Evolutionary conservation across 164 flowering plant genomes (phyloP).

Genomic region (Dillenia turbinata): DNA sequence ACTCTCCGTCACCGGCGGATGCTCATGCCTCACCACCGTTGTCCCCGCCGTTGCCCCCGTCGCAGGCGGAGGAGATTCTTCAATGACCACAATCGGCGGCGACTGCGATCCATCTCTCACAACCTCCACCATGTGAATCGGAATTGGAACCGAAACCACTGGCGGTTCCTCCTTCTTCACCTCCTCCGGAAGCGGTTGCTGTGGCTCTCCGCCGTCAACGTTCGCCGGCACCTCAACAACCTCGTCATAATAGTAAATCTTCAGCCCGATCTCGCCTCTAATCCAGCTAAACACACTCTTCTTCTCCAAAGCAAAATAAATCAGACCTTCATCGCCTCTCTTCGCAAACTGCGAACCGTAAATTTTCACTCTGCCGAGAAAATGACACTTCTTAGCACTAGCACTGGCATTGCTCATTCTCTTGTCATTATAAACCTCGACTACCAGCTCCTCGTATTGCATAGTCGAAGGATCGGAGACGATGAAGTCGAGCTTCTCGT

Average conservation of each 20-base stretch:
- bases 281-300: constrained; percentile 92
- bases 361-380: constrained; percentile 78
- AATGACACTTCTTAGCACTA: constrained; percentile 58
- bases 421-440: constrained; percentile 84
- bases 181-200: constrained; percentile 4
- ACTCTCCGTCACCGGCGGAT: background rate
- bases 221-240: constrained; percentile 19
- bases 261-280: constrained; percentile 71
- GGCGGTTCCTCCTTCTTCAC: constrained; percentile 6
- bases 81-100: constrained; percentile 36
- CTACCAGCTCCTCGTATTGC: constrained; percentile 71
- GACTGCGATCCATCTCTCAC: constrained; percentile 22
- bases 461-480: constrained; percentile 66
- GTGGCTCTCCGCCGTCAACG: constrained; percentile 9
- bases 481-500: constrained; percentile 71
- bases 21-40: background rate
- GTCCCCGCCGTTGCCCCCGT: constrained; percentile 9
- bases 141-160: constrained; percentile 12
- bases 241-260: constrained; percentile 70
- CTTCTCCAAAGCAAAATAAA: constrained; percentile 75
- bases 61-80: constrained; percentile 35
- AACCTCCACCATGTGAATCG: constrained; percentile 12
- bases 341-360: constrained; percentile 64
- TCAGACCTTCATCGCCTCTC: constrained; percentile 67
- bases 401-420: constrained; percentile 39